phyloP scores from a whole-genome alignment of 2,329 filamentous ascomycete species.

The Colletotrichum tamarilloi region DNA sequence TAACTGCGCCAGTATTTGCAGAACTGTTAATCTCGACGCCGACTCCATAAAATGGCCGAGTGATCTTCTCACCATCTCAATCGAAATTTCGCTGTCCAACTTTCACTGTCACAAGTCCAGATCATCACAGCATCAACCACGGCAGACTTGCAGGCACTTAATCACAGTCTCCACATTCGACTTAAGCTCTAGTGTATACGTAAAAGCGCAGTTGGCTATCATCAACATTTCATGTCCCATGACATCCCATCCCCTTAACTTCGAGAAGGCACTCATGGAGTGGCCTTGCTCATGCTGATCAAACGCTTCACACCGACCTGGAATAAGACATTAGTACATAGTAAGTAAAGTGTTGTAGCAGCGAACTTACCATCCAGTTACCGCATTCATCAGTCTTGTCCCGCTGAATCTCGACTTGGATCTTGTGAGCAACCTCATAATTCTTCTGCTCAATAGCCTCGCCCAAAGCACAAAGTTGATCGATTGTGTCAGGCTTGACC shows the following conservation, averaged over 20 bases:
- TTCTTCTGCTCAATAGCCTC: conserved; percentile 75
- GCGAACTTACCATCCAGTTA: conserved; percentile 82
- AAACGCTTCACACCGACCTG: conserved; percentile 82
- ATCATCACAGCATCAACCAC: neutral
- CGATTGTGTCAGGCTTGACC: conserved; percentile 81
- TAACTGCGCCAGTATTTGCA: neutral
- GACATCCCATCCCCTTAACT: neutral
- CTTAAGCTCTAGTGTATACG: conserved; percentile 34
- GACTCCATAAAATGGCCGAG: neutral
- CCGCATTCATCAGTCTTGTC: conserved; percentile 85
- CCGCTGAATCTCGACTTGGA: conserved; percentile 81
- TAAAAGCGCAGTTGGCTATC: conserved; percentile 32
- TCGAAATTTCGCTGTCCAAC: neutral
- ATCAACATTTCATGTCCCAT: conserved; percentile 20
- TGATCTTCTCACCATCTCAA: neutral
- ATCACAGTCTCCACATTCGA: conserved; percentile 5
- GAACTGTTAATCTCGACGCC: too few relatives aligned
- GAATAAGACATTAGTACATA: conserved; percentile 51
- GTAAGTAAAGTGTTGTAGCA: neutral
- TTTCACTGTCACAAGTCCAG: neutral
- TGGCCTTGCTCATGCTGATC: conserved; percentile 83
- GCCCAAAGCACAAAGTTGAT: conserved; percentile 72
- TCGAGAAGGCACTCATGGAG: conserved; percentile 59
- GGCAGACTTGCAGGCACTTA: neutral
- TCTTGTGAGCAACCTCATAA: conserved; percentile 72